Evolutionary conservation across 148 eudicot species (phyloP).

Genomic region (Camellia japonica): DNA sequence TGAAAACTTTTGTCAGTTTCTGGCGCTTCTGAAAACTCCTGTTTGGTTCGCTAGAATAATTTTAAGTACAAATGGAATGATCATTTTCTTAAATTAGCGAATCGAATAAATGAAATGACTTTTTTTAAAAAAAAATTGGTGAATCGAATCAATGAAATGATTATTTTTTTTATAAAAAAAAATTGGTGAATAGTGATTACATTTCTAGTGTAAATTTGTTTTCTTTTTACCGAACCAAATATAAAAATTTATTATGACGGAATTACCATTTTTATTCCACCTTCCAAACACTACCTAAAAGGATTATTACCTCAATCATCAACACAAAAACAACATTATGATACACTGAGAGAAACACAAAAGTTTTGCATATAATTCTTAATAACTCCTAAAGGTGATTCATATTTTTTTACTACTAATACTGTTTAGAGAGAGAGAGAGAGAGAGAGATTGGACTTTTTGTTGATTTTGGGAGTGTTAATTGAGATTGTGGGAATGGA

Average conservation of each 20-base stretch:
- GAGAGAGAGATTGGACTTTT: conserved; percentile 12
- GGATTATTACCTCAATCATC: conserved; percentile 21
- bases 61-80: too few relatives aligned
- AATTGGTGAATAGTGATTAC: too few relatives aligned
- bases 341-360: conserved; percentile 14
- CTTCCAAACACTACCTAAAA: neutral
- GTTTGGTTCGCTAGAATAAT: too few relatives aligned
- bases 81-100: too few relatives aligned
- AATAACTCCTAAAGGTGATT: conserved; percentile 4
- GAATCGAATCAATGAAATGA: too few relatives aligned
- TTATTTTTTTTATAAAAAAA: too few relatives aligned
- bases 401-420: neutral
- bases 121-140: too few relatives aligned
- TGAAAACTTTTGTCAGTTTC: conserved; percentile 16
- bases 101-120: too few relatives aligned
- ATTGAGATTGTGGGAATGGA: neutral
- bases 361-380: conserved; percentile 10
- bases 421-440: neutral
- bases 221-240: too few relatives aligned
- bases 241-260: too few relatives aligned
- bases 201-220: too few relatives aligned
- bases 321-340: conserved; percentile 16
- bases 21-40: conserved; percentile 17
- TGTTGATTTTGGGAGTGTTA: neutral
- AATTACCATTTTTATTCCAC: too few relatives aligned